Evolutionary conservation across 495 filamentous ascomycete species (phyloP), one percentile per base, ranked within the genome.

Genomic region (Trichoderma parareesei): DNA sequence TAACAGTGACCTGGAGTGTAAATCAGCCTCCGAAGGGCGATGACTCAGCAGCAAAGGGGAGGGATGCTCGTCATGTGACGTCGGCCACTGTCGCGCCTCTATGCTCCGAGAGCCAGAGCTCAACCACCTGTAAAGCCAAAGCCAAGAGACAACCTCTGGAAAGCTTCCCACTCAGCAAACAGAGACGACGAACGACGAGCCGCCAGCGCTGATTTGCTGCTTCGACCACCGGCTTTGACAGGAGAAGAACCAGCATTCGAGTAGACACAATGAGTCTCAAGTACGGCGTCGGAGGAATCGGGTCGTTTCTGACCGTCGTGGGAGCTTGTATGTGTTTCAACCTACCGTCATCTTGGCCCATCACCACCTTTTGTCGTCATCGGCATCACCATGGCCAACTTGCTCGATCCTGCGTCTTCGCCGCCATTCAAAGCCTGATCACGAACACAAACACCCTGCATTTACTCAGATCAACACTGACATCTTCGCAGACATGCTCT

Each of bases 401-500:
- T 41, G 40, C 40, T 27, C 40, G 37, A n/a, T 5, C 43, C 16
- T 46, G 43, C 48, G 10, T 1, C 10, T 18, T 16, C n/a, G n/a
- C n/a, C n/a, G n/a, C n/a, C n/a, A n/a, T n/a, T n/a, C n/a, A n/a
- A n/a, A n/a, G n/a, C n/a, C n/a, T n/a, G n/a, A n/a, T n/a, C n/a
- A n/a, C n/a, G n/a, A n/a, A n/a, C n/a, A n/a, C n/a, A n/a, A n/a
- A n/a, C n/a, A n/a, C n/a, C n/a, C n/a, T n/a, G 62, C 46, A 27
- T 27, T 2, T 27, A 27, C 18, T 49, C 61, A 53, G 20, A 37
- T 60, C 40, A 57, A 11, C 10, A 6, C 20, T 13, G 35, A 20
- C 16, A 61, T 59, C 35, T 62, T 53, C 46, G 20, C 68, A 98
- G 95, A 99, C 79, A 91, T 99, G 90, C 89, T 99, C 66, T 96